A percentile compares a stretch with the other conserved stretches of the same genome.
Evolutionary conservation across 306 rosid species (phyloP).

Genomic region (Vigna trinervia): DNA sequence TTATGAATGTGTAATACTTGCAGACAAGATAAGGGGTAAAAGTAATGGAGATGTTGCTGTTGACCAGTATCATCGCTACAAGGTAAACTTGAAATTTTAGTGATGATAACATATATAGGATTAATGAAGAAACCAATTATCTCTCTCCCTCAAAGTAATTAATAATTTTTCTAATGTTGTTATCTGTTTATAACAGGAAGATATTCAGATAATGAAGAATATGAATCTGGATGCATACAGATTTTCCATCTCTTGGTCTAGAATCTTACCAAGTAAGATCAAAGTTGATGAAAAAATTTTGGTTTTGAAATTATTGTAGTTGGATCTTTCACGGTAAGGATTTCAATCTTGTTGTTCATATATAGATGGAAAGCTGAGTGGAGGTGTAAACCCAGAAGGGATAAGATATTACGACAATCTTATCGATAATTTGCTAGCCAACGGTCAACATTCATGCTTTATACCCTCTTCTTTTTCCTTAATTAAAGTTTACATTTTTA

Average conservation of each 20-base stretch:
- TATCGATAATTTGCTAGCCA: conserved; percentile 56
- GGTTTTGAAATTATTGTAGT: neutral
- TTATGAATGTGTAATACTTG: neutral
- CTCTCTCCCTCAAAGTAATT: neutral
- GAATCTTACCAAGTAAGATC: conserved; percentile 67
- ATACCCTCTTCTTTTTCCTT: neutral
- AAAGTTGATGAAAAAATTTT: neutral
- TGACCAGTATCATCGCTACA: conserved; percentile 58
- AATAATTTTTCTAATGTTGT: too few relatives aligned
- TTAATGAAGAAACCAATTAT: neutral
- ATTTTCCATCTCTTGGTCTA: conserved; percentile 76
- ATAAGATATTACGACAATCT: conserved; percentile 63
- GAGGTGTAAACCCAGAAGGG: conserved; percentile 66
- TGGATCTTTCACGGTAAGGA: neutral
- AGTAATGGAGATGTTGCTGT: conserved; percentile 54
- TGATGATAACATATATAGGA: neutral
- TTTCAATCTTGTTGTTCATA: neutral
- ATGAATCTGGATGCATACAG: conserved; percentile 66
- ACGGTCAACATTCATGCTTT: conserved; percentile 45
- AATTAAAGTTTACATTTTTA: conserved; percentile 1
- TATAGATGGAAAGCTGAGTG: conserved; percentile 62
- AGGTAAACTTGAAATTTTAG: conserved; percentile 33
- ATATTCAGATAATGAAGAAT: conserved; percentile 60
- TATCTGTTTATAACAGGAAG: conserved; percentile 54
- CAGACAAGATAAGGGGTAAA: conserved; percentile 54